Evolutionary conservation across 345 rosid genomes (phyloP), one percentile per base, ranked within the genome.

Genomic region (Pistacia vera): DNA sequence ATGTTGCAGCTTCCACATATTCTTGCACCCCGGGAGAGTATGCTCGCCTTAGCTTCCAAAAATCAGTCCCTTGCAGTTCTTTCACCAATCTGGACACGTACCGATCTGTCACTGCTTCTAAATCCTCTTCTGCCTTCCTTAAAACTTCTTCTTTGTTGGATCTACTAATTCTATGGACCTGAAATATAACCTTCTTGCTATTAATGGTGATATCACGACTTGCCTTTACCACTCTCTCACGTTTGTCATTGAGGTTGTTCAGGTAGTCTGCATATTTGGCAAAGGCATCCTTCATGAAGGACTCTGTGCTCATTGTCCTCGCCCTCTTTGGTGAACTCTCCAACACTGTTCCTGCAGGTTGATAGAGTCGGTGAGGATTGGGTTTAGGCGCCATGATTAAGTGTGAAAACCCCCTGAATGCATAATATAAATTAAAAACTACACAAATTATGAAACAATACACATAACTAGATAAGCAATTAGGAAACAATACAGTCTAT

Each of bases 21-120:
- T 96, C 99, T 78, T 96, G 98, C 65, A 96, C 99, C 93, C 98
- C 99, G 2, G 98, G 98, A 75, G 97, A 92, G 81, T 91, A 93
- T 62, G 98, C 95, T 46, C 95, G 83, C 75, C 99, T 81, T 28
- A 93, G 89, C 88, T 90, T 96, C 98, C 97, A 93, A 72, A 93
- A 92, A 74, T 92, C 97, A 73, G 90, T 88, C 66, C 99, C 99
- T 78, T 80, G 92, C 77, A 93, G 81, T 75, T 96, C 99, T 84
- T 89, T 91, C 79, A 88, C 87, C 77, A 96, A 83, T 74, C 86
- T 87, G 8, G 92, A 79, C 28, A 96, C 69, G 35, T 92, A 79
- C 78, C 85, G 95, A 38, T 88, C 69, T 3, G 78, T 88, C 55
- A 96, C 95, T 25, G 87, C 82, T 70, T 83, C 86, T 81, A 96